Evolutionary conservation across 257 asterid genomes (phyloP).

Genomic region (Fraxinus cuspidata): DNA sequence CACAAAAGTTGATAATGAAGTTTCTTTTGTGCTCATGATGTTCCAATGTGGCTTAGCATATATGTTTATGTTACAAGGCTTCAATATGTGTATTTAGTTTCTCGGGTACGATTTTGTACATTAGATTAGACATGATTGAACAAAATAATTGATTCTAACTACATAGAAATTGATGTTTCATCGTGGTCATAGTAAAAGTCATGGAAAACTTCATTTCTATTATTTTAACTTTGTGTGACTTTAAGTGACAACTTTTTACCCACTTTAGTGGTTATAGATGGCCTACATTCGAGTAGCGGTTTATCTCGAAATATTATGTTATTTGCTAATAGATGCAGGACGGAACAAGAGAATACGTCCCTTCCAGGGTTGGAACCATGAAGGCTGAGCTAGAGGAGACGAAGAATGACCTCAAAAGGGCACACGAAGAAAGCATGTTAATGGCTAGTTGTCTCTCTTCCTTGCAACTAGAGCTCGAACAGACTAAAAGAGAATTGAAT

Average conservation of each 20-base stretch:
- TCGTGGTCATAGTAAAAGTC: no score
- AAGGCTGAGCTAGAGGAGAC: slow-evolving; percentile 45
- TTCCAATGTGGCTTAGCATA: neutral
- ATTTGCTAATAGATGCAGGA: slow-evolving; percentile 27
- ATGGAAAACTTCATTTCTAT: no score
- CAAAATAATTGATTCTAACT: no score
- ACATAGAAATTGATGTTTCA: no score
- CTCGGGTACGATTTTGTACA: no score
- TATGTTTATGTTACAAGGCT: no score
- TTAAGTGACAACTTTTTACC: no score
- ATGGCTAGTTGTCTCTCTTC: slow-evolving; percentile 44
- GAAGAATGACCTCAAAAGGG: slow-evolving; percentile 40
- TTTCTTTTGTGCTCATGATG: neutral
- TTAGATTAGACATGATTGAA: no score
- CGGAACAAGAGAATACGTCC: slow-evolving; percentile 11
- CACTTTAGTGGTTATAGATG: no score
- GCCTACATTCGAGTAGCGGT: neutral
- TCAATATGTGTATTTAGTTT: no score
- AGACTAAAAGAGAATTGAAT: slow-evolving; percentile 39
- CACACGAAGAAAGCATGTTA: slow-evolving; percentile 40
- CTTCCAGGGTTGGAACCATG: slow-evolving; percentile 16
- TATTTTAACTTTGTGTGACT: no score
- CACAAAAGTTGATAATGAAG: neutral
- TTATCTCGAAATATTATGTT: neutral
- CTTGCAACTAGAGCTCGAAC: slow-evolving; percentile 45